Base-by-base conservation (phyloP, 75 land plant genomes). In the Picea sitchensis region DNA sequence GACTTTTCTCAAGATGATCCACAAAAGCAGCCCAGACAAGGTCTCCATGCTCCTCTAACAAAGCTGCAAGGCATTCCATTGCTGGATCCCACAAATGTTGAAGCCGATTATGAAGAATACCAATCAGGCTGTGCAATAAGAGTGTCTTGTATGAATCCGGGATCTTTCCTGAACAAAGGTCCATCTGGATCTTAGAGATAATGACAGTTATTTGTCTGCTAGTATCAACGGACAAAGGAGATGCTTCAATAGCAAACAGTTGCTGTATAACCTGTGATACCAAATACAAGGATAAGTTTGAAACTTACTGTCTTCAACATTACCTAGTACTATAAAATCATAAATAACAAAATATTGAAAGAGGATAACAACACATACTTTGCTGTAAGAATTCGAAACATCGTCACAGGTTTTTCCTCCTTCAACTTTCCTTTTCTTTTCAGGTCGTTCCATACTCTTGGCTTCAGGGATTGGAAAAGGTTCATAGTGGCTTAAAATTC, bases 91-190 rank as follows among this genome's bases (percentile, higher is more conserved):
- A 90, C 59, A 95, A 64, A 81, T 80, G 73, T 20, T 79, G 69
- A 83, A 97, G 91, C 18, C 91, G 91, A 63, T 91, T 97, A 61
- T 90, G 83, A 38, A 96, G 80, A 32, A 96, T 82, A 31, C 99
- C 99, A 83, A 94, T 73, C 65, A 92, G 78, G 30, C 87, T 91
- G 84, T 88, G 84, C 57, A 91, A 79, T 17, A 88, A 79, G 71
- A 89, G 71, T 14, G 84, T 77, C 11, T 88, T 26, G 76, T 89
- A 87, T 67, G 65, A 74, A 36, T 84, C 85, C 59, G 91, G 65
- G 61, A 91, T 78, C 73, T 80, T 83, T 77, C 83, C 91, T 36
- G 87, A 65, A 81, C 80, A 79, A 18, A 91, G 84, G 34, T 44
- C 84, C 80, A 80, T 85, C 77, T 91, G 90, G 72, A 95, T 85